These are phyloP conservation scores for Acacia confusa DNA, from an alignment of 306 rosid genomes.

Conservation along the genomic window DNA sequence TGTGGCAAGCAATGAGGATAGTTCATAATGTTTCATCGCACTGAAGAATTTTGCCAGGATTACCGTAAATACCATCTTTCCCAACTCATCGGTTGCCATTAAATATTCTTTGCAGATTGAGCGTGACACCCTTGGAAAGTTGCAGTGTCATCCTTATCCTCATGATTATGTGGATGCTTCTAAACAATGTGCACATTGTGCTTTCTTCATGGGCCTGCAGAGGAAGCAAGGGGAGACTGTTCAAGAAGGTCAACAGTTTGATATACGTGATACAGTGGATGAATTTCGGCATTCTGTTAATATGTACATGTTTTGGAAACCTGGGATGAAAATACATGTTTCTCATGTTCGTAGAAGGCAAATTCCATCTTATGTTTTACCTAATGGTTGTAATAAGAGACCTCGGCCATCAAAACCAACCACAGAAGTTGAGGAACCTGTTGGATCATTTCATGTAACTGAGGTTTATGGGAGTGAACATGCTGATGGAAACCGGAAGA, in stretches of 20 bases:
- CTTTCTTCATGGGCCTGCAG: slow-evolving; percentile 60
- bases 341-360: slow-evolving; percentile 56
- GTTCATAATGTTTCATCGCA: neutral
- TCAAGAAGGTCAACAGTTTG: slow-evolving; percentile 63
- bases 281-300: slow-evolving; percentile 50
- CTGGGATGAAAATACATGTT: slow-evolving; percentile 56
- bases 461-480: slow-evolving; percentile 18
- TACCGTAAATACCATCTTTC: neutral
- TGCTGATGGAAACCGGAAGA: slow-evolving; percentile 28
- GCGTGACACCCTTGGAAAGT: slow-evolving; percentile 55
- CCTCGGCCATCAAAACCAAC: slow-evolving; percentile 28
- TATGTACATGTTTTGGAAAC: slow-evolving; percentile 54
- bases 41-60: neutral
- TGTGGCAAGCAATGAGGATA: neutral
- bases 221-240: slow-evolving; percentile 54
- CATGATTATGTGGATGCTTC: slow-evolving; percentile 44
- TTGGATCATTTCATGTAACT: neutral
- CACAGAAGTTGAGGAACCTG: neutral
- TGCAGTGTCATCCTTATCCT: slow-evolving; percentile 62
- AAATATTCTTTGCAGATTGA: slow-evolving; percentile 40
- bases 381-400: slow-evolving; percentile 46
- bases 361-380: slow-evolving; percentile 48
- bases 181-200: slow-evolving; percentile 49
- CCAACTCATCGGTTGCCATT: neutral
- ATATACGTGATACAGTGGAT: slow-evolving; percentile 56